A percentile compares a stretch with the other conserved stretches of the same genome.
These are phyloP conservation scores for Aspergillus steynii DNA, from an alignment of 495 filamentous ascomycete species.

Conservation along the genomic window DNA sequence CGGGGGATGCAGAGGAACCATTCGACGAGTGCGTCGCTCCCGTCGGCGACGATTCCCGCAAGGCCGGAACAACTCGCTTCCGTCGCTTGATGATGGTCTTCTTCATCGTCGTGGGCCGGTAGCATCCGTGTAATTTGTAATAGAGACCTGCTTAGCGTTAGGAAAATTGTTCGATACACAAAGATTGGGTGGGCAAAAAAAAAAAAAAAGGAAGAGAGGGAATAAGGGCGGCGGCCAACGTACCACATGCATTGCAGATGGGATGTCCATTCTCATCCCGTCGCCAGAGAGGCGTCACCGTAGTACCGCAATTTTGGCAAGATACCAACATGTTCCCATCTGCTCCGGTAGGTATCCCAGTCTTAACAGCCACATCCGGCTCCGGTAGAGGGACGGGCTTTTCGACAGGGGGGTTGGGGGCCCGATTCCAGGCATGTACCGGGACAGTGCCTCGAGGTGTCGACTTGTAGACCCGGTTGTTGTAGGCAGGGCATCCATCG, in stretches of 20 bases:
- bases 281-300: conserved; percentile 94
- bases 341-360: conserved; percentile 20
- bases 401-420: conserved; percentile 23
- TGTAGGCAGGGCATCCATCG: conserved; percentile 93
- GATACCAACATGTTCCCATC: conserved; percentile 80
- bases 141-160: conserved; percentile 73
- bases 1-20: conserved; percentile 46
- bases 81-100: conserved; percentile 94
- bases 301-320: conserved; percentile 97
- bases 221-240: conserved; percentile 30
- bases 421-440: conserved; percentile 35
- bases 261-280: conserved; percentile 94
- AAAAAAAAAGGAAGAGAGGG: conserved; percentile 7
- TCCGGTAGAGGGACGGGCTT: conserved; percentile 24
- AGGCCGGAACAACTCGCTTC: conserved; percentile 89
- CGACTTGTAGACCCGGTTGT: conserved; percentile 92
- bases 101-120: conserved; percentile 94
- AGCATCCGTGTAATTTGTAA: conserved; percentile 92
- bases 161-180: conserved; percentile 12
- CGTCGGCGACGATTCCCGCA: conserved; percentile 54
- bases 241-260: conserved; percentile 98
- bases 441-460: conserved; percentile 40
- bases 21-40: conserved; percentile 46
- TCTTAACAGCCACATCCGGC: conserved; percentile 25
- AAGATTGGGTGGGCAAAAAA: conserved; percentile 10